A percentile compares a stretch with the other conserved stretches of the same genome.
Conservation (phyloP, 2,329 filamentous ascomycete genomes). For the Penicillium sp. region DNA sequence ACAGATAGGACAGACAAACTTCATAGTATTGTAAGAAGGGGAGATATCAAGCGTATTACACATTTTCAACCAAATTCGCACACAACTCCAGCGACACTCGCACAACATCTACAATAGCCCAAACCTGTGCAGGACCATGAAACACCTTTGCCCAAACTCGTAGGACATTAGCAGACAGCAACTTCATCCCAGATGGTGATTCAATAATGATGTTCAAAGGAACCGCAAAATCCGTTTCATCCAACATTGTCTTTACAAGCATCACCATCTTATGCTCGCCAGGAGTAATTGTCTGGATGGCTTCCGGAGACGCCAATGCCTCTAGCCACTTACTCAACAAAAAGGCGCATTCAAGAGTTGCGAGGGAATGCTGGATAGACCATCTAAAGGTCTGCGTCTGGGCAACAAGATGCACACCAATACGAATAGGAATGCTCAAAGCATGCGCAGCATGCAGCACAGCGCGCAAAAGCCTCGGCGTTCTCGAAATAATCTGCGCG, state of each 20-base stretch:
- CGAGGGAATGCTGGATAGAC: constrained; percentile 25
- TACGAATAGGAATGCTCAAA: constrained; percentile 53
- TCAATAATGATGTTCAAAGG: background rate
- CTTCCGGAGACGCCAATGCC: background rate
- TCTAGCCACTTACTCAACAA: constrained; percentile 40
- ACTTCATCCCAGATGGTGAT: background rate
- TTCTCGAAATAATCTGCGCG: constrained; percentile 48
- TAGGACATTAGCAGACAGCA: background rate
- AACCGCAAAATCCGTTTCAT: background rate
- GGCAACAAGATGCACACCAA: constrained; percentile 23
- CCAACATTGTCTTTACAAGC: background rate
- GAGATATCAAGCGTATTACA: background rate
- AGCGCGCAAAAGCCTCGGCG: constrained; percentile 58
- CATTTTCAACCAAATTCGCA: background rate
- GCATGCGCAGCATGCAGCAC: constrained; percentile 67
- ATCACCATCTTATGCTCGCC: background rate
- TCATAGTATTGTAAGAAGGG: too few species aligned
- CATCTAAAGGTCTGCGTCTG: constrained; percentile 22
- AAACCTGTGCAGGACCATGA: background rate
- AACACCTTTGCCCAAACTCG: background rate
- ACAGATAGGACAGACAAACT: too few species aligned
- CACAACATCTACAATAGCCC: background rate
- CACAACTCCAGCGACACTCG: background rate
- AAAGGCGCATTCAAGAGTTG: constrained; percentile 29
- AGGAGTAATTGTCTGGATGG: background rate